Percentiles rank a stretch among this genome's conserved stretches.
These are phyloP conservation scores for Phycomyces blakesleeanus DNA, from an alignment of 192 early-diverging fungal genomes.

Conservation along the genomic window DNA sequence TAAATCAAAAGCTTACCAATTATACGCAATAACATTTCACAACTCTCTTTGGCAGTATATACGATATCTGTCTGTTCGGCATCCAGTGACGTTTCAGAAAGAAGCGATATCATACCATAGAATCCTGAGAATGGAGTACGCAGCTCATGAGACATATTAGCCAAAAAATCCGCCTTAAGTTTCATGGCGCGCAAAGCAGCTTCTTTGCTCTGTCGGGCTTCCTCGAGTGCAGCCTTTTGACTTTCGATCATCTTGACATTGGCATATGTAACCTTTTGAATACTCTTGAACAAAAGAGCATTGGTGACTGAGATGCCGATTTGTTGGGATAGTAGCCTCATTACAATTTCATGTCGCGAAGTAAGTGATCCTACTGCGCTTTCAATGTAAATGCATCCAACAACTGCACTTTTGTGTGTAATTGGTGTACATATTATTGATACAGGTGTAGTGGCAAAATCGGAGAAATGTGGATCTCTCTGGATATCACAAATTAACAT, in stretches of 20 bases:
- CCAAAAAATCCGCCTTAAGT: slow-evolving; percentile 60
- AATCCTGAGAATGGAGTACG: slow-evolving; percentile 63
- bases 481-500: slow-evolving; percentile 26
- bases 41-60: slow-evolving; percentile 45
- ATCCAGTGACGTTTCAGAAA: slow-evolving; percentile 45
- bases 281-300: slow-evolving; percentile 43
- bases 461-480: slow-evolving; percentile 27
- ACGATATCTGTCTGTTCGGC: slow-evolving; percentile 48
- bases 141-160: slow-evolving; percentile 77
- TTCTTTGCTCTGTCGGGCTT: slow-evolving; percentile 30
- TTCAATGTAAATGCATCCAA: slow-evolving; percentile 49
- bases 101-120: slow-evolving; percentile 49
- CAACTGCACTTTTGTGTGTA: slow-evolving; percentile 37
- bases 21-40: slow-evolving; percentile 46
- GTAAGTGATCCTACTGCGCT: slow-evolving; percentile 30
- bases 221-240: slow-evolving; percentile 28
- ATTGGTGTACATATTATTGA: slow-evolving; percentile 47
- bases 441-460: slow-evolving; percentile 26
- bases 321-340: slow-evolving; percentile 43
- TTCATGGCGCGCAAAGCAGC: slow-evolving; percentile 37
- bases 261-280: slow-evolving; percentile 33
- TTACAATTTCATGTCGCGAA: slow-evolving; percentile 29
- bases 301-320: slow-evolving; percentile 50
- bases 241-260: slow-evolving; percentile 37
- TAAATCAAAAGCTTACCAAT: slow-evolving; percentile 45